These are phyloP conservation scores for Obba rivulosa DNA, from an alignment of 768 basidiomycete species.

Conservation along the genomic window DNA sequence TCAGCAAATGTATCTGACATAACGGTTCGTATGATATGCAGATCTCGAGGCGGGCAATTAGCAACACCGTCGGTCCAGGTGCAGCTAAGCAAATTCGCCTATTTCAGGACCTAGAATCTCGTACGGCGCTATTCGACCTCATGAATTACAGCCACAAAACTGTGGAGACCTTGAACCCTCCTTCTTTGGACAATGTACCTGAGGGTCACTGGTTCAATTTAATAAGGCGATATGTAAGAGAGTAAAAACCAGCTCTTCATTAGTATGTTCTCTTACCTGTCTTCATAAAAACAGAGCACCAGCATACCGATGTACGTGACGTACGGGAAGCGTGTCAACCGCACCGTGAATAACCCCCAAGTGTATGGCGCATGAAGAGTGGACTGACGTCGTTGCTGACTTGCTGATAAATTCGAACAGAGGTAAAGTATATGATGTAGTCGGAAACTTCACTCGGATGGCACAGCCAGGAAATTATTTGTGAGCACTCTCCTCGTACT, in stretches of 20 bases:
- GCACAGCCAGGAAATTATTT: slow-evolving; percentile 24
- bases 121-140: slow-evolving; percentile 21
- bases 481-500: slow-evolving; percentile 6
- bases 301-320: not conserved
- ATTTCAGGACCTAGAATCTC: slow-evolving; percentile 23
- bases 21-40: too few species aligned
- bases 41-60: too few species aligned
- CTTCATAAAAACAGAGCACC: too few species aligned
- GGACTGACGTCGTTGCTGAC: not conserved
- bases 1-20: too few species aligned
- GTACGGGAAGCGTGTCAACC: slow-evolving; percentile 4
- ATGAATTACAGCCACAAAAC: slow-evolving; percentile 4
- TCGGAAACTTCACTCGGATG: slow-evolving; percentile 20
- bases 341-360: not conserved
- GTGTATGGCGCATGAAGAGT: not conserved
- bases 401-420: not conserved
- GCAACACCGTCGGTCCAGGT: slow-evolving; percentile 15
- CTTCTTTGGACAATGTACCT: not conserved
- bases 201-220: slow-evolving; percentile 27
- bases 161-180: too few species aligned
- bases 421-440: slow-evolving; percentile 22
- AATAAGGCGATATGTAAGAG: slow-evolving; percentile 25
- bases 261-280: too few species aligned
- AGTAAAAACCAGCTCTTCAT: too few species aligned
- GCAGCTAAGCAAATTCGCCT: slow-evolving; percentile 21